Evolutionary conservation across 305 asterid genomes (phyloP), one percentile per base, ranked within the genome.

Genomic region (Solanum chacoense): DNA sequence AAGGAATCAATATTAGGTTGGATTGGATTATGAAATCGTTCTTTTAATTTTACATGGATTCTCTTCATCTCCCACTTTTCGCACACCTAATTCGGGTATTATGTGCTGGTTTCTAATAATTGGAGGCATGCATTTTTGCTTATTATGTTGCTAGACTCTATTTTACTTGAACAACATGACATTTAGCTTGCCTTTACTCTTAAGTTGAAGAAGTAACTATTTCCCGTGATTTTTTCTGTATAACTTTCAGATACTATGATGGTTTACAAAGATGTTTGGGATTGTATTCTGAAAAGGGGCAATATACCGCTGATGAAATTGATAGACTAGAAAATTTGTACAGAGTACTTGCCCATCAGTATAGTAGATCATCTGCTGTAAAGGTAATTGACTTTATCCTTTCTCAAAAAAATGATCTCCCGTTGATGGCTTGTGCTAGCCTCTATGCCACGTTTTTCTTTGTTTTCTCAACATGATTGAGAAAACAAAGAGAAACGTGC

Each of bases 181-280:
- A 20, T 55, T 83, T 55, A 5, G 29, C 87, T 84, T 31, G 74
- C 12, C 42, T 84, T 84, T 55, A 50, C 22, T 84, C 45, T 50
- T 59, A 59, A 84, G 63, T 37, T 84, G 87, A 84, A 31, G 45
- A 84, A 84, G 42, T 84, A 50, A 83, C 74, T 83, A 20, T 11
- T 45, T 50, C 74, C 31, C 2, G 29, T 29, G 42, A 55, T 84
- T 31, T 50, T 10, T 55, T 55, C 29, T 31, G 22, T 50, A 71
- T 84, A 31, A 50, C 87, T 84, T 31, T 55, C 87, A 98, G 99
- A 95, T 96, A 98, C 88, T 96, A 96, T 92, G 99, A 98, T 90
- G 99, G 99, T 88, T 91, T 98, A 85, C 99, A 96, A 91, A 95
- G 93, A 92, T 98, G 98, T 90, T 86, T 92, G 95, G 95, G 97